Percentiles rank a stretch among this genome's conserved stretches.
Evolutionary conservation across 768 basidiomycete genomes (phyloP).

Genomic region (Lenzites betulinus): DNA sequence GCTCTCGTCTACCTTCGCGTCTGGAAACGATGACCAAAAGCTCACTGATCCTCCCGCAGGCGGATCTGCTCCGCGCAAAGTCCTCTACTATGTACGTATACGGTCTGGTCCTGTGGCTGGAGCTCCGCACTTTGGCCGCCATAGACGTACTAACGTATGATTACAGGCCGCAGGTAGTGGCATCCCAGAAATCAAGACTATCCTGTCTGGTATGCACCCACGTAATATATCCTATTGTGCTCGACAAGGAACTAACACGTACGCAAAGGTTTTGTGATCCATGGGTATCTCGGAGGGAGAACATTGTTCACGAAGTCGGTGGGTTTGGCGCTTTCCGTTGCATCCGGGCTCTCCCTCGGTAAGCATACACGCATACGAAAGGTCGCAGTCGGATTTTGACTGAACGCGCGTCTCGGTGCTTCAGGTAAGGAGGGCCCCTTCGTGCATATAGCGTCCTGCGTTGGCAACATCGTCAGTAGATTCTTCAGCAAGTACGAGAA

Average conservation of each 20-base stretch:
- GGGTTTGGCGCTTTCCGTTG: slow-evolving; percentile 88
- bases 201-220: slow-evolving; percentile 77
- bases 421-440: slow-evolving; percentile 74
- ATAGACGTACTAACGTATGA: neutral
- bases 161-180: slow-evolving; percentile 91
- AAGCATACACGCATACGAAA: slow-evolving; percentile 19
- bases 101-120: neutral
- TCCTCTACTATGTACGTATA: slow-evolving; percentile 78
- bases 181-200: slow-evolving; percentile 96
- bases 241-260: no score
- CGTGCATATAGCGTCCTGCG: slow-evolving; percentile 90
- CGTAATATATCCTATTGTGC: no score
- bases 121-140: no score
- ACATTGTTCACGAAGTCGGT: slow-evolving; percentile 89
- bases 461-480: slow-evolving; percentile 92
- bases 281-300: slow-evolving; percentile 92
- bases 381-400: neutral
- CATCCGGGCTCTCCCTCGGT: slow-evolving; percentile 88
- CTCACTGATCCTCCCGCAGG: slow-evolving; percentile 23
- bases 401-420: neutral
- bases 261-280: slow-evolving; percentile 84
- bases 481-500: slow-evolving; percentile 88
- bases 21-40: slow-evolving; percentile 25
- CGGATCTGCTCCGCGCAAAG: slow-evolving; percentile 54
- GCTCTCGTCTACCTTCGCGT: slow-evolving; percentile 47